Conservation (phyloP, 257 asterid species). For the Nicotiana obtusifolia region DNA sequence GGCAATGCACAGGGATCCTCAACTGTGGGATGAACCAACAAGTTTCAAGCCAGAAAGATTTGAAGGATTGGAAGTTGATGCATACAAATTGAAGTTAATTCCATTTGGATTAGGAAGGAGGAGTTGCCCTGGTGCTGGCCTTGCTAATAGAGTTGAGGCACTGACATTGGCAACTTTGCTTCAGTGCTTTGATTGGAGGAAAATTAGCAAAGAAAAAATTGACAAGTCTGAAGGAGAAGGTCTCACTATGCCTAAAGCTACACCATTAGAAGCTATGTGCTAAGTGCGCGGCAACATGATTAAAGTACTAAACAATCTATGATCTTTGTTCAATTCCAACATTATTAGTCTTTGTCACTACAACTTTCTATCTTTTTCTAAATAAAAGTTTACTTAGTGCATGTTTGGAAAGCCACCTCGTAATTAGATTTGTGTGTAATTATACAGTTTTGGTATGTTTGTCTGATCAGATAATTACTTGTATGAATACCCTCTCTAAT, state of each 20-base stretch:
- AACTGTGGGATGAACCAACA: slow-evolving; percentile 15
- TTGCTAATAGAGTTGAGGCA: not conserved
- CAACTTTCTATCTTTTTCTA: too few relatives aligned
- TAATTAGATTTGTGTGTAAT: too few relatives aligned
- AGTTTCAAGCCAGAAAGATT: slow-evolving; percentile 16
- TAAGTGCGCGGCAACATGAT: not conserved
- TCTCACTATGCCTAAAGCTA: not conserved
- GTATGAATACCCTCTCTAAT: too few relatives aligned
- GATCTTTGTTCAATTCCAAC: too few relatives aligned
- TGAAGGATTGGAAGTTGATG: not conserved
- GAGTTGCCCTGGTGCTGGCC: slow-evolving; percentile 16
- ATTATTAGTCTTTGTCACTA: too few relatives aligned
- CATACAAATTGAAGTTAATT: slow-evolving; percentile 12
- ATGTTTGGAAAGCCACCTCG: too few relatives aligned
- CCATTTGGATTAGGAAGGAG: slow-evolving; percentile 21
- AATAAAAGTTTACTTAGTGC: too few relatives aligned
- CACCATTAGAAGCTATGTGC: not conserved
- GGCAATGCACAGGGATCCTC: slow-evolving; percentile 10
- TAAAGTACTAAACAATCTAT: too few relatives aligned
- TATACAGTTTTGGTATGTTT: too few relatives aligned
- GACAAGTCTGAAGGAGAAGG: not conserved
- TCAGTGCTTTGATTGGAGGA: slow-evolving; percentile 18
- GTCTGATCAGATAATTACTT: too few relatives aligned
- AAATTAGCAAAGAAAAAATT: not conserved
- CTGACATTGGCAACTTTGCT: slow-evolving; percentile 8